Conservation (phyloP, 768 basidiomycete genomes). For the Auriscalpium vulgare region DNA sequence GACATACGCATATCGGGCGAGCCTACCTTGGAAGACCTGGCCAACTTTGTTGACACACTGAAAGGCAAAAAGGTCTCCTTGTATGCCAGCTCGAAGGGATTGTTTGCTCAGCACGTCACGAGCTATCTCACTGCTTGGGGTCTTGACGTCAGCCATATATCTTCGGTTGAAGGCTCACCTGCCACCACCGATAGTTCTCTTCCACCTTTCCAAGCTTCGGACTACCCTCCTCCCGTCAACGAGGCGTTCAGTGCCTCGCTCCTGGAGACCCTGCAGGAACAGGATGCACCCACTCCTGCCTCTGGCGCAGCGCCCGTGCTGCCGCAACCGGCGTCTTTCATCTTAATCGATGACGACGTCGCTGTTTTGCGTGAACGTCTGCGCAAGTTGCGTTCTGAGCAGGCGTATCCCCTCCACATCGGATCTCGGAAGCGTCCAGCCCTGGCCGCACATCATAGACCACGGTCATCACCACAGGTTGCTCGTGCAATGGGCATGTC, state of each 20-base stretch:
- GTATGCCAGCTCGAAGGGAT: constrained; percentile 79
- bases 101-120: constrained; percentile 89
- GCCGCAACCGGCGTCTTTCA: constrained; percentile 44
- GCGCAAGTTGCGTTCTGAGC: constrained; percentile 54
- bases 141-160: constrained; percentile 81
- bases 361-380: constrained; percentile 70
- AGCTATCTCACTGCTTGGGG: constrained; percentile 94
- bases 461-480: constrained; percentile 76
- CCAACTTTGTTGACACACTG: constrained; percentile 71
- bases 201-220: not conserved
- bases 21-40: constrained; percentile 73
- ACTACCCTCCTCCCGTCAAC: not conserved
- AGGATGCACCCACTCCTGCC: constrained; percentile 5
- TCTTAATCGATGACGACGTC: constrained; percentile 92
- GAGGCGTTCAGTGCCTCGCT: constrained; percentile 5
- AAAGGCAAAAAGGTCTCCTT: constrained; percentile 78
- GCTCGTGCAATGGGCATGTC: constrained; percentile 43
- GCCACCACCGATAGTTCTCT: constrained; percentile 14
- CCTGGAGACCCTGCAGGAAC: constrained; percentile 13
- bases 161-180: constrained; percentile 37
- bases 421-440: constrained; percentile 58
- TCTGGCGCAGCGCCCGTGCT: constrained; percentile 2
- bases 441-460: constrained; percentile 57
- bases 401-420: constrained; percentile 32
- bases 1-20: constrained; percentile 52